A percentile compares a stretch with the other conserved stretches of the same genome.
phyloP scores from a whole-genome alignment of 108 stramenopile genomes.

The Stephanodiscus minutulus region DNA sequence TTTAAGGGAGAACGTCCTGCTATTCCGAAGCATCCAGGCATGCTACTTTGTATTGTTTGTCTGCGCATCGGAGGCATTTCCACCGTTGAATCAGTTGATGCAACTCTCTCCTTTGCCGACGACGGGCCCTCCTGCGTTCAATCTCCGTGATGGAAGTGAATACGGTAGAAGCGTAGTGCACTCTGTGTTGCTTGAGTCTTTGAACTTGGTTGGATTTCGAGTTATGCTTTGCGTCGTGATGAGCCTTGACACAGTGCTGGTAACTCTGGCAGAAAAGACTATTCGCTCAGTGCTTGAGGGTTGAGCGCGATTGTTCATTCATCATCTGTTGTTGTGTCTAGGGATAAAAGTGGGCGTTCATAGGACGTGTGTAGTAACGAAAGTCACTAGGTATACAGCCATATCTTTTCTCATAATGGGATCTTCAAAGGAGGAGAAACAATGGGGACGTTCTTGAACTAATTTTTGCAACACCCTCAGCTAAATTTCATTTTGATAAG shows the following conservation, averaged over 20 bases:
- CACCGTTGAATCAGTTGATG: constrained; percentile 79
- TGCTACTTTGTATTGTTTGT: constrained; percentile 64
- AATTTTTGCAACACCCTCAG: too few relatives aligned
- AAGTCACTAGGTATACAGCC: too few relatives aligned
- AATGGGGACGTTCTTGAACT: too few relatives aligned
- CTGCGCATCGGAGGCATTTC: constrained; percentile 75
- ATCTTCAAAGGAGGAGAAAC: too few relatives aligned
- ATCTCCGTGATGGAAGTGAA: constrained; percentile 7
- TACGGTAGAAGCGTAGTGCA: constrained; percentile 12
- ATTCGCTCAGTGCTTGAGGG: constrained; percentile 18
- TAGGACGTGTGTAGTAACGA: too few relatives aligned
- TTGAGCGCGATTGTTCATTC: not conserved
- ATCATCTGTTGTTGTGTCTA: too few relatives aligned
- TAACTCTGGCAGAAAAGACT: constrained; percentile 50
- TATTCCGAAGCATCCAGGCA: constrained; percentile 68
- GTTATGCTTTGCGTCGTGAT: constrained; percentile 57
- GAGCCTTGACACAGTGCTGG: constrained; percentile 62
- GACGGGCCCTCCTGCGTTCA: constrained; percentile 13
- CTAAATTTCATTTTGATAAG: too few relatives aligned
- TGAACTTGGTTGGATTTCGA: constrained; percentile 58
- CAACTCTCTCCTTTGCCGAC: constrained; percentile 76
- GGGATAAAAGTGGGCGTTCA: too few relatives aligned
- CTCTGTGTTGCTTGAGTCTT: constrained; percentile 17
- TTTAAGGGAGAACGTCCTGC: constrained; percentile 76
- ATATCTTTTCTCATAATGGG: too few relatives aligned